Conservation (phyloP, 371 early-diverging fungal species). For the Apophysomyces variabilis region DNA sequence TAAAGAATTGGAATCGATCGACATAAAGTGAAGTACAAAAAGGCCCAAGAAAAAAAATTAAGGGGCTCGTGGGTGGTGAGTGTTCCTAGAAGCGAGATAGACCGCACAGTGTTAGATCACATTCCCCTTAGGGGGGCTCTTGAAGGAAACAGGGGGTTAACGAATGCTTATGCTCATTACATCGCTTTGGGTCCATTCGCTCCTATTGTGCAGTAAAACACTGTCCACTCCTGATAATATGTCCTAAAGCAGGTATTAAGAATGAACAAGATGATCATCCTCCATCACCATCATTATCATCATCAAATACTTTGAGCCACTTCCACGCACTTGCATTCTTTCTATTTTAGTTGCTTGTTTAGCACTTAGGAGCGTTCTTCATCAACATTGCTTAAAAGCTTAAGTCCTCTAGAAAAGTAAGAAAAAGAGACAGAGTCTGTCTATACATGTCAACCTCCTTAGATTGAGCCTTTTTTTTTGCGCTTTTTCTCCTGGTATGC, state of each 20-base stretch:
- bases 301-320: not conserved
- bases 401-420: not conserved
- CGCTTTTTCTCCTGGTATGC: not conserved
- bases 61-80: not conserved
- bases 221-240: slow-evolving; percentile 11
- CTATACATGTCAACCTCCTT: not conserved
- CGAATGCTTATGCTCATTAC: not conserved
- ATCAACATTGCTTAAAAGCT: not conserved
- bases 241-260: slow-evolving; percentile 15
- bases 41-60: not conserved
- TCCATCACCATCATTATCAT: not conserved
- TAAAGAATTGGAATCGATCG: slow-evolving; percentile 21
- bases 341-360: no score
- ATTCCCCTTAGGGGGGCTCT: not conserved
- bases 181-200: slow-evolving; percentile 1
- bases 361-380: not conserved
- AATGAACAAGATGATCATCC: slow-evolving; percentile 12
- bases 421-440: no score
- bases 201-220: slow-evolving; percentile 18
- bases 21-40: slow-evolving; percentile 13
- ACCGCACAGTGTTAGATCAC: slow-evolving; percentile 9
- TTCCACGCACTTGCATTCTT: not conserved
- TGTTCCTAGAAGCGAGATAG: not conserved
- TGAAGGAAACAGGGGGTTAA: not conserved
- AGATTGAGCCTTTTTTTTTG: slow-evolving; percentile 2